A percentile compares a stretch with the other conserved stretches of the same genome.
Evolutionary conservation across 2,329 filamentous ascomycete genomes (phyloP).

Genomic region (Pestalotiopsis sp.): DNA sequence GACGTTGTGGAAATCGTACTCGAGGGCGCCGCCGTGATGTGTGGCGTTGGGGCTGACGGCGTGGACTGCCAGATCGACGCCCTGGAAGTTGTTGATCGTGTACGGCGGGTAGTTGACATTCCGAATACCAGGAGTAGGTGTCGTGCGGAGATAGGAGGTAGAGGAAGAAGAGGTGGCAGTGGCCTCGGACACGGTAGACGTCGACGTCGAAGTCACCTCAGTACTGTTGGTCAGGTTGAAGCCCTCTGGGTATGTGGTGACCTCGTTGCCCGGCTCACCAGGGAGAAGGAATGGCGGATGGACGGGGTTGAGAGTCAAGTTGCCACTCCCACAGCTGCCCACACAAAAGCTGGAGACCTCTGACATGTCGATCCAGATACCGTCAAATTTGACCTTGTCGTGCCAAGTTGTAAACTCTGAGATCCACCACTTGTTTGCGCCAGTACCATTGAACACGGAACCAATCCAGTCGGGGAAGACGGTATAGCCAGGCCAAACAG

Average conservation of each 20-base stretch:
- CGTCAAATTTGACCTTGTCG: slow-evolving; percentile 48
- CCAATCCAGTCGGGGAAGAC: slow-evolving; percentile 73
- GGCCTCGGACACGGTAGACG: slow-evolving; percentile 34
- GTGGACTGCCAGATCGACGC: slow-evolving; percentile 51
- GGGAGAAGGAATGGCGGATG: slow-evolving; percentile 67
- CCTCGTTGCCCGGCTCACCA: slow-evolving; percentile 60
- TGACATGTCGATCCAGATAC: slow-evolving; percentile 60
- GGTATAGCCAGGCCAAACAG: slow-evolving; percentile 74
- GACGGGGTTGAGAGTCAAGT: slow-evolving; percentile 66
- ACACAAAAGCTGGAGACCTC: slow-evolving; percentile 66
- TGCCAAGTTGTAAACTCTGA: slow-evolving; percentile 61
- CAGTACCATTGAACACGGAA: slow-evolving; percentile 58
- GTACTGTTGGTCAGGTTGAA: slow-evolving; percentile 70
- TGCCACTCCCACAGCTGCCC: slow-evolving; percentile 68
- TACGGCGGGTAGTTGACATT: slow-evolving; percentile 76
- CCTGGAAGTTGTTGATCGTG: slow-evolving; percentile 71
- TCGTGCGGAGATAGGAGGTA: slow-evolving; percentile 55
- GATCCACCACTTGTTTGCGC: slow-evolving; percentile 69
- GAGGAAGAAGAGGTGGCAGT: slow-evolving; percentile 33
- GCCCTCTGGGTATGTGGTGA: slow-evolving; percentile 65
- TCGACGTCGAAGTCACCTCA: slow-evolving; percentile 61
- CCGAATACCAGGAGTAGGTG: slow-evolving; percentile 61
- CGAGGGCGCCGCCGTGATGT: slow-evolving; percentile 68
- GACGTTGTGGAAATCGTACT: slow-evolving; percentile 85
- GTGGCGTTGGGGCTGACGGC: slow-evolving; percentile 48